Base-by-base conservation (phyloP, 768 basidiomycete species). In the Candolleomyces efflorescens region DNA sequence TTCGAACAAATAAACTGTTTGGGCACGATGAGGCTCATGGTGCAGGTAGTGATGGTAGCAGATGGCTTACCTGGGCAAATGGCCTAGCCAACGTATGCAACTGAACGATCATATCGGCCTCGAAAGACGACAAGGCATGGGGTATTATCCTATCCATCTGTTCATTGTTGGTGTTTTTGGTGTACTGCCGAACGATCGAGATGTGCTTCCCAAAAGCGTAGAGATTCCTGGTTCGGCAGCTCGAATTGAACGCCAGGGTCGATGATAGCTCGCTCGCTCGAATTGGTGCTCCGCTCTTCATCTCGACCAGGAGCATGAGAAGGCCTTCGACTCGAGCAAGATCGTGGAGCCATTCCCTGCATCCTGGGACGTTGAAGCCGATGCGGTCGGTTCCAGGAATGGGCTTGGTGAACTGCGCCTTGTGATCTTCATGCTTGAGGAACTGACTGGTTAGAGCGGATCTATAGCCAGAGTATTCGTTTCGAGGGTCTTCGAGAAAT, bases 171-270 rank as follows among this genome's bases (percentile, higher is more conserved):
- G 47, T 38, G 11, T 5, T 56, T 32, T 56, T 56, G 47, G 5
- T 50, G 48, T 56, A 56, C 41, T 56, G 55, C n/a, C 55, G 36
- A n/a, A 56, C 41, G 12, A 56, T 13, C 2, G 48, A 26, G 2
- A 56, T 10, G 13, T 39, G 13, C 15, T 49, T 18, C 13, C 55
- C 55, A 39, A 56, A 36, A 7, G 20, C 55, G 27, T 50, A 50
- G 17, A 49, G 15, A 44, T 56, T 56, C 11, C 55, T 26, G n/a
- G 17, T 44, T 20, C 55, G 27, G 9, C 47, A 50, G 11, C 20
- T 17, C 2, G 32, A 12, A 37, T 56, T 56, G 2, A 22, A 18
- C 3, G 27, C 20, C 7, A 56, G 44, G 9, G 22, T 56, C 5
- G 45, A 55, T 3, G 18, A 9, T 7, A 55, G n/a, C 32, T 55